Conservation (phyloP, 169 alveolate genomes). For the Toxoplasma gondii region DNA sequence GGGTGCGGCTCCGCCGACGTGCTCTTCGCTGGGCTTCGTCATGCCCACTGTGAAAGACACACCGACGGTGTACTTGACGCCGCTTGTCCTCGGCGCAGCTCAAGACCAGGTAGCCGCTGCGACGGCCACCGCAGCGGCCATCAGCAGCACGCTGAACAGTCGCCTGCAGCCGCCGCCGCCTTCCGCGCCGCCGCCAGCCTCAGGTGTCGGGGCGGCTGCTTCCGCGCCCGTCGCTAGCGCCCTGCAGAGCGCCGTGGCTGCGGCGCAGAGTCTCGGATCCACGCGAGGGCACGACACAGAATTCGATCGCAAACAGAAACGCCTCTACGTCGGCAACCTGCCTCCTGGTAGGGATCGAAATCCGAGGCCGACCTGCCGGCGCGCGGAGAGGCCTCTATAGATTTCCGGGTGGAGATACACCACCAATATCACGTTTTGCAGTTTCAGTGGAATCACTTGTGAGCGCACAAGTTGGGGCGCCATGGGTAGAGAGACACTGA, state of each 20-base stretch:
- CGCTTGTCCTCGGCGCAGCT: not conserved
- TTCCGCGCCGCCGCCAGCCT: conserved; percentile 4
- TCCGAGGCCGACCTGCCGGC: no score
- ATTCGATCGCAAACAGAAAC: conserved; percentile 37
- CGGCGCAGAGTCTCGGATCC: conserved; percentile 6
- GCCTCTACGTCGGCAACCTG: conserved; percentile 54
- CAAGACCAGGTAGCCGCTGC: conserved; percentile 20
- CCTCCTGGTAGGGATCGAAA: conserved; percentile 48
- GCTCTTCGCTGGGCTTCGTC: not conserved
- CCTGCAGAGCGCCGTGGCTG: not conserved
- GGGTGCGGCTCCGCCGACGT: not conserved
- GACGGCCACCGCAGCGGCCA: not conserved
- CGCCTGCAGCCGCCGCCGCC: conserved; percentile 40
- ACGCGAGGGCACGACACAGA: not conserved
- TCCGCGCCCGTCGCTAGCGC: not conserved
- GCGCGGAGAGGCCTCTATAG: no score
- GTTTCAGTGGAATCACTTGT: no score
- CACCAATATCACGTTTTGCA: no score
- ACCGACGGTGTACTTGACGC: not conserved
- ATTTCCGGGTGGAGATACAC: no score
- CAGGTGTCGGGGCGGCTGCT: not conserved
- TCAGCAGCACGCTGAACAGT: conserved; percentile 15
- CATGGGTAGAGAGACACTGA: no score
- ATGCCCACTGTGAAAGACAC: conserved; percentile 29
- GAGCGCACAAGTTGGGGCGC: no score